phyloP scores from a whole-genome alignment of 2,329 filamentous ascomycete species.

The Passalora sequoiae region DNA sequence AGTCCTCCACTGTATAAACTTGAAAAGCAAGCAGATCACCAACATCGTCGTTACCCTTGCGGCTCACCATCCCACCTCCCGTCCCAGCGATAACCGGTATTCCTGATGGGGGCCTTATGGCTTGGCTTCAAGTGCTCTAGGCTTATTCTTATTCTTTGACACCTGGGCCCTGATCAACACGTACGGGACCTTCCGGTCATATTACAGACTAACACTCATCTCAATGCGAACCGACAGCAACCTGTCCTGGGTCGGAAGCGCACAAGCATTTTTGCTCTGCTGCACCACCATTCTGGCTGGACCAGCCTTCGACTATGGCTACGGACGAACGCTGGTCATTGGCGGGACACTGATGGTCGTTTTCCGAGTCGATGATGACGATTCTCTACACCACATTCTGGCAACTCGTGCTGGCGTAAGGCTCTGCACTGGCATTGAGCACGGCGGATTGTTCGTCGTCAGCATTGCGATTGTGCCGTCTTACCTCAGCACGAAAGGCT shows the following conservation, averaged over 20 bases:
- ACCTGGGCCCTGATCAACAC: constrained; percentile 35
- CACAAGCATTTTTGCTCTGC: constrained; percentile 48
- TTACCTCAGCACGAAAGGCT: constrained; percentile 54
- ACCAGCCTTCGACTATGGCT: constrained; percentile 47
- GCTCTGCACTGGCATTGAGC: constrained; percentile 30
- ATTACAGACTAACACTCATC: constrained; percentile 35
- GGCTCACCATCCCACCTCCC: too few relatives aligned
- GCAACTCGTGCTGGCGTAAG: constrained; percentile 50
- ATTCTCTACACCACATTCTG: constrained; percentile 42
- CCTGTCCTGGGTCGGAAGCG: constrained; percentile 49
- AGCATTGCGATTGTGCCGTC: constrained; percentile 59
- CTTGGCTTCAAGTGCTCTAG: constrained; percentile 43
- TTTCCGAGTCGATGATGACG: constrained; percentile 46
- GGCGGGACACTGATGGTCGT: constrained; percentile 38
- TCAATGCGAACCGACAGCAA: constrained; percentile 2
- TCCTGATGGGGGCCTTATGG: constrained; percentile 40
- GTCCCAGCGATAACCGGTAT: constrained; percentile 18
- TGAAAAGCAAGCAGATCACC: too few relatives aligned
- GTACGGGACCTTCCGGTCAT: constrained; percentile 44
- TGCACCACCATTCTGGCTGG: constrained; percentile 47
- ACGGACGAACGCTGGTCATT: constrained; percentile 40
- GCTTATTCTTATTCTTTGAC: constrained; percentile 45
- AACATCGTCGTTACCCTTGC: too few relatives aligned
- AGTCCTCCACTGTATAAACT: too few relatives aligned
- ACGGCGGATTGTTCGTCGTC: constrained; percentile 59